Evolutionary conservation across 768 basidiomycete genomes (phyloP).

Genomic region (Boletus edulis): DNA sequence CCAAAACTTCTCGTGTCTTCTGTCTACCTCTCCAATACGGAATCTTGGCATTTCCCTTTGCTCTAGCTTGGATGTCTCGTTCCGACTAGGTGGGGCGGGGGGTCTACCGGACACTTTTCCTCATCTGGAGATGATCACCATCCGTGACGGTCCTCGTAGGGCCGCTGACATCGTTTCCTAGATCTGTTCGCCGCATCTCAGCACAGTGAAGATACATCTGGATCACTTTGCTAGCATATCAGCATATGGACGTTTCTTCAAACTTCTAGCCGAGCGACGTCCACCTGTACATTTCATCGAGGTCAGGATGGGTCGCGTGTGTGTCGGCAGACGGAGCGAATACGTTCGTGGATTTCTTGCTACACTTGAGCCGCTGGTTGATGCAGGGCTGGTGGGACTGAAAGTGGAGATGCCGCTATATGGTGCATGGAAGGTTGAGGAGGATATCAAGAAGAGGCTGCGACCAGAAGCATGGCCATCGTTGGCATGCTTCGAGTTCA

Average conservation of each 20-base stretch:
- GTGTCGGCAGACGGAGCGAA: not conserved
- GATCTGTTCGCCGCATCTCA: conserved; percentile 11
- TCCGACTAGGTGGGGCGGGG: not conserved
- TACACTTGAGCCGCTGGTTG: conserved; percentile 1
- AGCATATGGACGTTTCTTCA: conserved; percentile 4
- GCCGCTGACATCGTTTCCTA: conserved; percentile 6
- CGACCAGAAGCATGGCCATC: conserved; percentile 10
- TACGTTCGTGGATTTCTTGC: conserved; percentile 4
- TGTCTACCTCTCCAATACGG: conserved; percentile 5
- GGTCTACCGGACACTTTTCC: not conserved
- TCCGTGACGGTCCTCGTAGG: conserved; percentile 4
- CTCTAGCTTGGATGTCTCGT: not conserved
- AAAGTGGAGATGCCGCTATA: conserved; percentile 7
- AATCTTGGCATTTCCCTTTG: conserved; percentile 6
- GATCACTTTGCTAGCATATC: not conserved
- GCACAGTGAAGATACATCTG: conserved; percentile 3
- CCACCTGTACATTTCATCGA: conserved; percentile 1
- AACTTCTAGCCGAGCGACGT: conserved; percentile 1
- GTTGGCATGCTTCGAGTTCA: conserved; percentile 7
- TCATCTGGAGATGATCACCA: conserved; percentile 1
- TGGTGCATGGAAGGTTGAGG: conserved; percentile 4
- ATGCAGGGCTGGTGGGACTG: conserved; percentile 1
- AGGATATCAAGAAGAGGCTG: conserved; percentile 7
- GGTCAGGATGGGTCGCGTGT: conserved; percentile 5
- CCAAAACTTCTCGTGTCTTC: conserved; percentile 4